These are phyloP conservation scores for Candida freyschussii DNA, from an alignment of 1,139 yeast species.

Conservation along the genomic window DNA sequence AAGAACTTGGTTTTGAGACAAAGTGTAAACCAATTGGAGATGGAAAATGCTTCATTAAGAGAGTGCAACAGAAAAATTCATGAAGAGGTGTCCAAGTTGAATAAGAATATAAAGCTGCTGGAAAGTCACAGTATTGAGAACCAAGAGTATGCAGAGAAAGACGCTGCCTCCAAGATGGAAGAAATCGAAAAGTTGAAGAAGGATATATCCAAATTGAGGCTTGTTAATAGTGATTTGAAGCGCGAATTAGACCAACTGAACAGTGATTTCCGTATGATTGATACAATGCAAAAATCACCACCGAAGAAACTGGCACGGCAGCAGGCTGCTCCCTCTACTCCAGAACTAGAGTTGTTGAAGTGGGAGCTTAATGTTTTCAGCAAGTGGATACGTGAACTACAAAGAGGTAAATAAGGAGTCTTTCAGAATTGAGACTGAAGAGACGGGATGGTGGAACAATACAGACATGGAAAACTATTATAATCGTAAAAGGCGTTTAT, in stretches of 20 bases:
- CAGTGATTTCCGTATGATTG: constrained; percentile 5
- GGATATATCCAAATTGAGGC: not conserved
- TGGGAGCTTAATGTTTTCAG: constrained; percentile 16
- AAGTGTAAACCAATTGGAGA: constrained; percentile 10
- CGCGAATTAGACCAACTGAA: constrained; percentile 7
- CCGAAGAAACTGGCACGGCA: constrained; percentile 2
- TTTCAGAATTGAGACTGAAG: not conserved
- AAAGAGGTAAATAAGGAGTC: not conserved
- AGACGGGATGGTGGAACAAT: not conserved
- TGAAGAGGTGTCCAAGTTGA: constrained; percentile 2
- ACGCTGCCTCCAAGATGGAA: too few relatives aligned
- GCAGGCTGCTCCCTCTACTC: not conserved
- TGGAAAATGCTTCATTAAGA: constrained; percentile 11
- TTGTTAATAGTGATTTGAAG: constrained; percentile 4
- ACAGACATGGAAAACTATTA: not conserved
- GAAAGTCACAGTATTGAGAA: not conserved
- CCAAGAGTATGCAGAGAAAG: not conserved
- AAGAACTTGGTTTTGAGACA: constrained; percentile 16
- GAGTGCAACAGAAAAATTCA: constrained; percentile 4
- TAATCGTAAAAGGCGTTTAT: not conserved
- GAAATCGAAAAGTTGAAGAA: constrained; percentile 3
- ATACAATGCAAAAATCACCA: constrained; percentile 1
- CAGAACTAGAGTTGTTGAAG: constrained; percentile 4
- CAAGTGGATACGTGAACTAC: constrained; percentile 8
- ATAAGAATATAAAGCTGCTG: constrained; percentile 1